Evolutionary conservation across 345 rosid species (phyloP), one percentile per base, ranked within the genome.

Genomic region (Trapa incisa): DNA sequence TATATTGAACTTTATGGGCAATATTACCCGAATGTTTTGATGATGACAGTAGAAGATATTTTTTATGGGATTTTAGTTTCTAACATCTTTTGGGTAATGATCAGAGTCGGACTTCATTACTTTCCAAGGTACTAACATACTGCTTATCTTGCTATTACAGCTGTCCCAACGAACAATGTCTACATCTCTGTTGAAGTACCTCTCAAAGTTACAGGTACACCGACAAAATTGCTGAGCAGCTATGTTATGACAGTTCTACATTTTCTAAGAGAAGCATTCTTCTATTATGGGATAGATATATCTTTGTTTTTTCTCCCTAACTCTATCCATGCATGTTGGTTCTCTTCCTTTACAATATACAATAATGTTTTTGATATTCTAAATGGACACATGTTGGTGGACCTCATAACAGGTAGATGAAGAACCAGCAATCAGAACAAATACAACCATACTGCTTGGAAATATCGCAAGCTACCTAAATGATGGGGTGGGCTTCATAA

Each of bases 381-480:
- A 38, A 67, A 17, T 17, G 39, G 42, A 56, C 37, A 6, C 37
- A n/a, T 53, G 62, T 56, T 17, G 66, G 37, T 65, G 67, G 6
- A 42, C 36, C 37, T 1, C 41, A 48, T 37, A 42, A 65, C 76
- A 94, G 99, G 96, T 91, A 79, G 99, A 94, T 80, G 99, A 94
- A 80, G 99, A 94, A 76, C 87, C 99, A 66, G 97, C 97, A 61
- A 94, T 94, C 69, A 86, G 96, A 83, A 89, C 99, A 68, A 94
- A 91, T 79, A 91, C 97, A 73, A 94, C 99, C 70, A 94, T 94
- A 75, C 84, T 94, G 74, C 97, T 94, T 1, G 99, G 99, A 62
- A 94, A 94, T 77, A 94, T 94, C 72, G 96, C 96, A 29, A 87
- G 81, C 85, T 66, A 81, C 79, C 79, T 94, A 60, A 91, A 89